Conservation (phyloP, 805 yeast species). For the Yarrowia yakushimensis region DNA sequence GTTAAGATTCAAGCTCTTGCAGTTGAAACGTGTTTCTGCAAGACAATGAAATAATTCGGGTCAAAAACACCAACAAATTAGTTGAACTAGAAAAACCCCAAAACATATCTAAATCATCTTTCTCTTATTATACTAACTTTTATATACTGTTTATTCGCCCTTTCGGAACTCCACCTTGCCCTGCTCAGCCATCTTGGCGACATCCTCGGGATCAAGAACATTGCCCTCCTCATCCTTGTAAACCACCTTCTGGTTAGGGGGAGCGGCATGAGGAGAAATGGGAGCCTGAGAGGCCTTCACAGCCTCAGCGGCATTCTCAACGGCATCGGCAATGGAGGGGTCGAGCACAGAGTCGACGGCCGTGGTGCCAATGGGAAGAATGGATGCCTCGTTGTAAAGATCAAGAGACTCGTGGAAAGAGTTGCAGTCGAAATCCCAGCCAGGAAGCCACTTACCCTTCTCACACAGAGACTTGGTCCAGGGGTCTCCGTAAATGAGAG, state of each 20-base stretch:
- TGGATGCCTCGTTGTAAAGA: conserved; percentile 33
- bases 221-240: conserved; percentile 43
- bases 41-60: too few relatives aligned
- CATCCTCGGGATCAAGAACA: conserved; percentile 33
- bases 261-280: conserved; percentile 17
- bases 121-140: conserved; percentile 13
- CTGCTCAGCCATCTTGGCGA: conserved; percentile 25
- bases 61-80: too few relatives aligned
- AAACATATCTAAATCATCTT: background rate
- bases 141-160: conserved; percentile 6
- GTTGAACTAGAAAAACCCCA: too few relatives aligned
- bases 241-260: conserved; percentile 29
- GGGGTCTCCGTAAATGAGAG: conserved; percentile 70
- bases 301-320: conserved; percentile 19
- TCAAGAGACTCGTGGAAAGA: conserved; percentile 42
- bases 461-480: conserved; percentile 76
- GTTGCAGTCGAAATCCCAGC: conserved; percentile 90
- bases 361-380: conserved; percentile 19
- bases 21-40: background rate
- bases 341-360: conserved; percentile 26
- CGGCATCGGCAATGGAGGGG: conserved; percentile 26
- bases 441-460: conserved; percentile 52
- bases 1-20: background rate
- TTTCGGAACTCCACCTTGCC: conserved; percentile 28
- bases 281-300: conserved; percentile 14